phyloP scores from a whole-genome alignment of 2,329 filamentous ascomycete genomes.

The Zopfia rhizophila region DNA sequence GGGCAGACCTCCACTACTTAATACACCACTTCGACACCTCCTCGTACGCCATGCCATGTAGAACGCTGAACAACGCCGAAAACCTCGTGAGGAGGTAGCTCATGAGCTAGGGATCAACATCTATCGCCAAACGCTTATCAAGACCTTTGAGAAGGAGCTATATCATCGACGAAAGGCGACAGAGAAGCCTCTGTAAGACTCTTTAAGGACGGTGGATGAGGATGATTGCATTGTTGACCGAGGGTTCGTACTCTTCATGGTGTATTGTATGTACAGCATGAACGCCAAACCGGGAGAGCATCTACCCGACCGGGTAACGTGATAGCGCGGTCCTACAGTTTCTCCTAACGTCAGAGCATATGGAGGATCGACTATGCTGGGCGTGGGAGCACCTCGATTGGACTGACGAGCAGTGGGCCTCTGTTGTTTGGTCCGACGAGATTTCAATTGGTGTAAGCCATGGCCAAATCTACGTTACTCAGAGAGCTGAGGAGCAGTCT shows the following conservation, averaged over 20 bases:
- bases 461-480: constrained; percentile 7
- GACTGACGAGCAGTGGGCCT: too few relatives aligned
- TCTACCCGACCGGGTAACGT: too few relatives aligned
- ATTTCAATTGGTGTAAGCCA: too few relatives aligned
- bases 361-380: background rate
- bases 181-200: constrained; percentile 12
- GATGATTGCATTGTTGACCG: too few relatives aligned
- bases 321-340: too few relatives aligned
- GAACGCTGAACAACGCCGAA: constrained; percentile 5
- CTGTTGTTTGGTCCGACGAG: too few relatives aligned
- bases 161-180: constrained; percentile 11
- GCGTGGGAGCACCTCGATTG: too few relatives aligned
- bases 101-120: constrained; percentile 10
- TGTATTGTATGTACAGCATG: too few relatives aligned
- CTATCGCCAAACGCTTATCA: constrained; percentile 4
- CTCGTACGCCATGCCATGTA: constrained; percentile 7
- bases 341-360: constrained; percentile 3
- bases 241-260: too few relatives aligned
- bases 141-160: constrained; percentile 14
- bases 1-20: background rate
- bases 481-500: constrained; percentile 1
- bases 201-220: too few relatives aligned
- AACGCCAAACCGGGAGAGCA: too few relatives aligned
- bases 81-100: constrained; percentile 6
- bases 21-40: constrained; percentile 5